These are phyloP conservation scores for Fusarium azukiicola DNA, from an alignment of 2,329 filamentous ascomycete species.

Conservation along the genomic window DNA sequence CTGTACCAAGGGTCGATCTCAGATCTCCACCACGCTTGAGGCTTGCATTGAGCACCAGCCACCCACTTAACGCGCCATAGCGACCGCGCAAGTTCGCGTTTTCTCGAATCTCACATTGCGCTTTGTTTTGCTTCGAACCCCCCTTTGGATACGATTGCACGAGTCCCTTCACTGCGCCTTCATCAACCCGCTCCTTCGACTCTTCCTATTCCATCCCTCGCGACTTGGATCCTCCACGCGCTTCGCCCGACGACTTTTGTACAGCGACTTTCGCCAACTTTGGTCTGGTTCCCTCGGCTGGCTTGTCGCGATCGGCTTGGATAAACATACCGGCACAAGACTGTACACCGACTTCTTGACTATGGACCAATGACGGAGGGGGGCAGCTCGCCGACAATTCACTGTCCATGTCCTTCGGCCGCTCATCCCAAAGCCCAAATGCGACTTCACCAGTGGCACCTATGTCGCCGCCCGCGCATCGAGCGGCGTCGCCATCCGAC, in stretches of 20 bases:
- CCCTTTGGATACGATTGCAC: slow-evolving; percentile 33
- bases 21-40: slow-evolving; percentile 27
- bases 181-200: slow-evolving; percentile 25
- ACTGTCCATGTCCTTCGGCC: slow-evolving; percentile 48
- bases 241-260: not conserved
- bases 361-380: slow-evolving; percentile 61
- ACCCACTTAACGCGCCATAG: slow-evolving; percentile 56
- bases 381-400: slow-evolving; percentile 55
- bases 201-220: not conserved
- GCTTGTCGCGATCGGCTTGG: slow-evolving; percentile 24
- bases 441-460: slow-evolving; percentile 53
- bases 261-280: slow-evolving; percentile 12
- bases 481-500: slow-evolving; percentile 51
- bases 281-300: not conserved
- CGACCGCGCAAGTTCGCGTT: slow-evolving; percentile 51
- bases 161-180: slow-evolving; percentile 18
- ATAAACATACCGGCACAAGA: slow-evolving; percentile 31
- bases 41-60: slow-evolving; percentile 45
- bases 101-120: slow-evolving; percentile 40
- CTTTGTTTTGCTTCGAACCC: slow-evolving; percentile 44
- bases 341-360: slow-evolving; percentile 43
- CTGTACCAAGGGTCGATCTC: not conserved
- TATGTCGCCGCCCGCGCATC: slow-evolving; percentile 52
- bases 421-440: slow-evolving; percentile 45
- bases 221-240: not conserved